A percentile compares a stretch with the other conserved stretches of the same genome.
Conservation (phyloP, 768 basidiomycete genomes). For the Hemileccinum impolitum region DNA sequence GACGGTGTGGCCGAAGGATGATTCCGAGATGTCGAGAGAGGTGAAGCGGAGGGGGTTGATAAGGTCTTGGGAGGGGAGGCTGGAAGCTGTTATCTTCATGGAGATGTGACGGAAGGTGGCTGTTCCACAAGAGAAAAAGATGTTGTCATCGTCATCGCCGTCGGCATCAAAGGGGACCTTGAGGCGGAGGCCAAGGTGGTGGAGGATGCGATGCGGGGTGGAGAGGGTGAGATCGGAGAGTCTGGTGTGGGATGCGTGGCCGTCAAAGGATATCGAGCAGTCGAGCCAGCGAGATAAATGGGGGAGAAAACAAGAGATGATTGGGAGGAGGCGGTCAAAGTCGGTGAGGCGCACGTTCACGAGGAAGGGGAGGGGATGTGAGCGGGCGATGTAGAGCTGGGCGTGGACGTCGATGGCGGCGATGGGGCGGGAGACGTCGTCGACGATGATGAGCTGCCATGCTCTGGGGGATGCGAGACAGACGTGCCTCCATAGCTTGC, state of each 20-base stretch:
- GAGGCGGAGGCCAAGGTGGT: conserved; percentile 28
- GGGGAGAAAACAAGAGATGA: conserved; percentile 61
- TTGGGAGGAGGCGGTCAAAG: conserved; percentile 53
- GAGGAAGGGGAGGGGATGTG: conserved; percentile 51
- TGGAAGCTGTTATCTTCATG: conserved; percentile 48
- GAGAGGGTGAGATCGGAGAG: conserved; percentile 22
- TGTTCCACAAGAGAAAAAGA: conserved; percentile 33
- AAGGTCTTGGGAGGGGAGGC: conserved; percentile 44
- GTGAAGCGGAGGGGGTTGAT: conserved; percentile 54
- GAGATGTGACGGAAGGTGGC: conserved; percentile 36
- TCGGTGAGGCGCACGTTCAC: conserved; percentile 48
- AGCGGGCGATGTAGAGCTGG: conserved; percentile 50
- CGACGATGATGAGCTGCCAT: conserved; percentile 58
- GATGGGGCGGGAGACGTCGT: conserved; percentile 37
- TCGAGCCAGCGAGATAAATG: conserved; percentile 56
- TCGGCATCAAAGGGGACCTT: conserved; percentile 22
- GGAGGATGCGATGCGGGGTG: conserved; percentile 20
- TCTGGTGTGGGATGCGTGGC: conserved; percentile 26
- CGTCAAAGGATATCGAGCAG: conserved; percentile 43
- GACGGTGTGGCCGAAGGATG: conserved; percentile 36
- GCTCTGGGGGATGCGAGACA: conserved; percentile 51
- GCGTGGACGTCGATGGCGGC: conserved; percentile 46
- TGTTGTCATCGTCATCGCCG: conserved; percentile 16
- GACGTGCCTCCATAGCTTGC: conserved; percentile 55
- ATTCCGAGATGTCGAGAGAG: conserved; percentile 55